These are phyloP conservation scores for Ophiostoma ulmi DNA, from an alignment of 2,329 filamentous ascomycete genomes.

Conservation along the genomic window DNA sequence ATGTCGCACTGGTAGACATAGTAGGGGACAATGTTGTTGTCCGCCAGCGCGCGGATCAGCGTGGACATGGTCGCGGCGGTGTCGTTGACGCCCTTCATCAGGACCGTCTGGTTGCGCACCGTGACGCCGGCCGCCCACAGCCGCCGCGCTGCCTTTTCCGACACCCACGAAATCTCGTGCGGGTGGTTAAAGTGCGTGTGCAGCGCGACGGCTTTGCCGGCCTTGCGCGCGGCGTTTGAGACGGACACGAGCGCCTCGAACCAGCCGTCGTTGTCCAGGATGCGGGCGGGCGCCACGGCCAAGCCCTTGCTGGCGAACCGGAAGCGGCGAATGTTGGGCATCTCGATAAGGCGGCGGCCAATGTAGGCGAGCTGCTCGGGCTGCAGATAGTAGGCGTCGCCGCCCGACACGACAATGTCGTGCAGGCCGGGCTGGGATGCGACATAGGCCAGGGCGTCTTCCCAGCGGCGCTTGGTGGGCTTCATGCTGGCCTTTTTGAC, in stretches of 20 bases:
- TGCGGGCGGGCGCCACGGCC: constrained; percentile 52
- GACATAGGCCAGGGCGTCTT: constrained; percentile 54
- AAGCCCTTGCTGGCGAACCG: constrained; percentile 60
- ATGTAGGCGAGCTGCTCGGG: constrained; percentile 50
- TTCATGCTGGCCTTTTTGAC: constrained; percentile 44
- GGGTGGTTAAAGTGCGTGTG: constrained; percentile 64
- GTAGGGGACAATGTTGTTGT: constrained; percentile 57
- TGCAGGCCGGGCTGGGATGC: constrained; percentile 44
- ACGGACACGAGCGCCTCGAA: constrained; percentile 47
- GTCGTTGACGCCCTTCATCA: constrained; percentile 57
- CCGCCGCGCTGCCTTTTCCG: constrained; percentile 45
- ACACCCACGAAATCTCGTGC: constrained; percentile 58
- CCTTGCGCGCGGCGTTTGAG: constrained; percentile 44
- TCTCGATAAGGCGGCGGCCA: constrained; percentile 50
- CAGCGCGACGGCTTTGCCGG: constrained; percentile 56
- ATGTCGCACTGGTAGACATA: constrained; percentile 64
- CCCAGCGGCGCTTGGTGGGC: constrained; percentile 44
- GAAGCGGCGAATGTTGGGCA: constrained; percentile 55
- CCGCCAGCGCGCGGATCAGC: constrained; percentile 50
- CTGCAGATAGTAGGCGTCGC: constrained; percentile 55
- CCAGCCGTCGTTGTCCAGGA: constrained; percentile 53
- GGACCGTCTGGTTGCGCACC: constrained; percentile 56
- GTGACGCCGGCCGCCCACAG: constrained; percentile 49
- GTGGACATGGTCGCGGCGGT: constrained; percentile 46
- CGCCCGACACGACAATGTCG: constrained; percentile 59